Percentiles rank a stretch among this genome's conserved stretches.
Conservation (phyloP, 2,329 filamentous ascomycete species). For the Ramichloridium luteum region DNA sequence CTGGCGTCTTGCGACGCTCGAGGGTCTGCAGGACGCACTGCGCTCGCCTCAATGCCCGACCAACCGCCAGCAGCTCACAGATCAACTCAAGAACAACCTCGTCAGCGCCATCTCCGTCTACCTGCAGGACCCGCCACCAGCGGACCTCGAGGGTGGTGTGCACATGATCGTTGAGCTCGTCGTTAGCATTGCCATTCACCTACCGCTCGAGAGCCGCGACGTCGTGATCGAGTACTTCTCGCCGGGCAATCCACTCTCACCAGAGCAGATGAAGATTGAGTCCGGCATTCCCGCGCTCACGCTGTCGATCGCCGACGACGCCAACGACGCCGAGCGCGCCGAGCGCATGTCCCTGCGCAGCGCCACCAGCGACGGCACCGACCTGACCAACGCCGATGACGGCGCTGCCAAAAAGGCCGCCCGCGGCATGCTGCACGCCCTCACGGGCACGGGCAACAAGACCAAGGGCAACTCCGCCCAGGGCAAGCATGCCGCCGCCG, state of each 20-base stretch:
- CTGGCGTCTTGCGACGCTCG: conserved; percentile 87
- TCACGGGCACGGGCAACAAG: conserved; percentile 30
- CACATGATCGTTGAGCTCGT: conserved; percentile 89
- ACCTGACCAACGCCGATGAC: conserved; percentile 16
- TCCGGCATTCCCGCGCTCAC: conserved; percentile 37
- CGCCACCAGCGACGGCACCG: conserved; percentile 24
- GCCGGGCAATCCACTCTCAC: conserved; percentile 58
- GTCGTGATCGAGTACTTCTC: conserved; percentile 76
- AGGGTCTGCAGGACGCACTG: conserved; percentile 67
- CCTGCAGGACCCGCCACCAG: conserved; percentile 62
- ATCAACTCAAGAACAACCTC: conserved; percentile 52
- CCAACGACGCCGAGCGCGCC: too few species aligned
- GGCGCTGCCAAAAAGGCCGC: conserved; percentile 18
- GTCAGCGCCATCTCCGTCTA: conserved; percentile 61
- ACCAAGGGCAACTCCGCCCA: conserved; percentile 18
- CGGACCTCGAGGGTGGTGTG: conserved; percentile 75
- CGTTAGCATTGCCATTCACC: conserved; percentile 69
- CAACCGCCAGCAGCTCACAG: conserved; percentile 47
- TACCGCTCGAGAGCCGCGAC: conserved; percentile 84
- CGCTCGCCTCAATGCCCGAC: conserved; percentile 52
- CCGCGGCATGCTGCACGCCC: conserved; percentile 33
- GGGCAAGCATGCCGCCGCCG: conserved; percentile 25
- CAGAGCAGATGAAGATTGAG: conserved; percentile 77
- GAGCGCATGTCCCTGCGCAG: conserved; percentile 30
- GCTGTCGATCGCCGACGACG: conserved; percentile 31